Percentiles rank a stretch among this genome's conserved stretches.
Evolutionary conservation across 208 protist genomes (phyloP).

Genomic region (Wallacemonas sp.): DNA sequence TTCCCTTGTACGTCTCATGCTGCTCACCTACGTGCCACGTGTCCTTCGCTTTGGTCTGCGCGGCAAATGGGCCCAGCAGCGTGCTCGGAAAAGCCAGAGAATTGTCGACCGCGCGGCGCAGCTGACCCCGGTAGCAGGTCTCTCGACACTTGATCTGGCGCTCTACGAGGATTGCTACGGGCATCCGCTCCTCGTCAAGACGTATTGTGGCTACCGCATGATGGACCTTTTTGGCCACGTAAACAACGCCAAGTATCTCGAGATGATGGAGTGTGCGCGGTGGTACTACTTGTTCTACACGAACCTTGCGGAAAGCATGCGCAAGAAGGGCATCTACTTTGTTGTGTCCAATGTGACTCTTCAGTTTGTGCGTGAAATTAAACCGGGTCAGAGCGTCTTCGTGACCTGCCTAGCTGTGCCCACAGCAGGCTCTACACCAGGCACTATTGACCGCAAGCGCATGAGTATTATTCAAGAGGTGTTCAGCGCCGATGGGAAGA

Average conservation of each 20-base stretch:
- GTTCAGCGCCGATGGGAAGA: conserved; percentile 49
- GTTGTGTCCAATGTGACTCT: conserved; percentile 47
- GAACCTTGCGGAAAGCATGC: conserved; percentile 8
- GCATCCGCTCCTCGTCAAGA: conserved; percentile 14
- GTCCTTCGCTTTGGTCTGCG: conserved; percentile 13
- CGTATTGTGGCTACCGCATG: conserved; percentile 59
- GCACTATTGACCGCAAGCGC: conserved; percentile 11
- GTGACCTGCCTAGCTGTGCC: conserved; percentile 22
- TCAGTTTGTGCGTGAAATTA: conserved; percentile 51
- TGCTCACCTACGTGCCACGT: conserved; percentile 12
- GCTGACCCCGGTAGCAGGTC: background rate
- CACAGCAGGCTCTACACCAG: conserved; percentile 1
- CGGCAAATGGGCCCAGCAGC: background rate
- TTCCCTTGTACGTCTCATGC: conserved; percentile 7
- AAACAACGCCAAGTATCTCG: conserved; percentile 76
- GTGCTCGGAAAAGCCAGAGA: background rate
- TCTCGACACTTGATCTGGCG: background rate
- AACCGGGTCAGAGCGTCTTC: conserved; percentile 18
- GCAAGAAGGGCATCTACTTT: conserved; percentile 20
- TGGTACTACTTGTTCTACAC: conserved; percentile 40
- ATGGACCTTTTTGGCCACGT: conserved; percentile 55
- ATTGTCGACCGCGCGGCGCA: conserved; percentile 4
- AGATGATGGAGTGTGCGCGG: conserved; percentile 59
- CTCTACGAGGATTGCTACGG: conserved; percentile 12
- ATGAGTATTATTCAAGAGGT: conserved; percentile 37